Evolutionary conservation across 192 early-diverging fungal species (phyloP).

Genomic region (Neocallimastix lanati): DNA sequence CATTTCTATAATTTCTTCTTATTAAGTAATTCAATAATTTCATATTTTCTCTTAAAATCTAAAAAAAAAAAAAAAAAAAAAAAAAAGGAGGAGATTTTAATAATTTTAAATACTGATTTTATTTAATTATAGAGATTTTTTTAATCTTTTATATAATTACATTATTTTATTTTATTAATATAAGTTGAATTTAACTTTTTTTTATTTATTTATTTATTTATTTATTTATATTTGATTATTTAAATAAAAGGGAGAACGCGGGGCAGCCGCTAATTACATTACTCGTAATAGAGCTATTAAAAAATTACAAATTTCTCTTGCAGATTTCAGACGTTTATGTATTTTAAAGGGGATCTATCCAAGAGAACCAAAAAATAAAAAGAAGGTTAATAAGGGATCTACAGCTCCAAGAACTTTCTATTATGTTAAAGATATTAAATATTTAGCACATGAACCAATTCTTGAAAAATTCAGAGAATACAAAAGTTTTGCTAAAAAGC

Average conservation of each 20-base stretch:
- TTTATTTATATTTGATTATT: no score
- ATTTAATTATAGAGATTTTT: no score
- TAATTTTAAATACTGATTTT: no score
- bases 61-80: no score
- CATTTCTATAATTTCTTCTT: no score
- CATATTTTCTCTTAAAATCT: no score
- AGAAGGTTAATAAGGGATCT: constrained; percentile 80
- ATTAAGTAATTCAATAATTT: no score
- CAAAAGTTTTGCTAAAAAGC: constrained; percentile 69
- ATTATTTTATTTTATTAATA: no score
- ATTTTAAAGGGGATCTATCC: constrained; percentile 99
- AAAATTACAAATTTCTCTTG: constrained; percentile 85
- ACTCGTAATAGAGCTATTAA: constrained; percentile 74
- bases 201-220: no score
- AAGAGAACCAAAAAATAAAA: constrained; percentile 79
- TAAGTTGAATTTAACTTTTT: no score
- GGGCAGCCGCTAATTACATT: constrained; percentile 78
- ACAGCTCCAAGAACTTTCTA: constrained; percentile 66
- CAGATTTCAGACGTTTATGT: constrained; percentile 89
- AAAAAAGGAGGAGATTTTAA: no score
- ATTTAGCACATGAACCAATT: constrained; percentile 82
- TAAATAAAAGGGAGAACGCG: constrained; percentile 65
- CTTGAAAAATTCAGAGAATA: constrained; percentile 81
- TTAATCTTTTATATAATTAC: no score
- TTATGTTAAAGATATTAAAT: constrained; percentile 91